Percentiles rank a stretch among this genome's conserved stretches.
Evolutionary conservation across 345 rosid genomes (phyloP).

Genomic region (Adansonia digitata): DNA sequence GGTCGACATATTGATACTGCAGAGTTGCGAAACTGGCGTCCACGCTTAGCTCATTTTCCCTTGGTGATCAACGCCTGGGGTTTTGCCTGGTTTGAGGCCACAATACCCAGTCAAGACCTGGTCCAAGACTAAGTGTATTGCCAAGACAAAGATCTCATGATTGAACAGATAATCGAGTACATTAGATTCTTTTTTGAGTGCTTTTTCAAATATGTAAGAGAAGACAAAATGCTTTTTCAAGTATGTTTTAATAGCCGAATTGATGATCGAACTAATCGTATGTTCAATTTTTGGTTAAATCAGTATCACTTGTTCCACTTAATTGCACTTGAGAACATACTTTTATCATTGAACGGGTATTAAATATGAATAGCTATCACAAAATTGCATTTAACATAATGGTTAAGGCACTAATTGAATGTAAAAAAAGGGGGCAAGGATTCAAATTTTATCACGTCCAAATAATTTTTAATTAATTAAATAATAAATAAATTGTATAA

Average conservation of each 20-base stretch:
- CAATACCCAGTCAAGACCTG: neutral
- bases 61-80: neutral
- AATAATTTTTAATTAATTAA: too few species aligned
- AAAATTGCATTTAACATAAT: too few species aligned
- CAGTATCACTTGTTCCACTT: neutral
- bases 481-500: too few species aligned
- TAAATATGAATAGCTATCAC: too few species aligned
- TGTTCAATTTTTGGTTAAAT: neutral
- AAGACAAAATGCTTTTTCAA: neutral
- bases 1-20: neutral
- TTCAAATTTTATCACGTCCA: too few species aligned
- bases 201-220: neutral
- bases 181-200: neutral
- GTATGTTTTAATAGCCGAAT: neutral
- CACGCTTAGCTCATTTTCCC: neutral
- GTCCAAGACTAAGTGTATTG: too few species aligned
- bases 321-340: too few species aligned
- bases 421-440: too few species aligned
- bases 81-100: neutral
- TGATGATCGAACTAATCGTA: neutral
- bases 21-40: too few species aligned
- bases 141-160: neutral
- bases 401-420: too few species aligned
- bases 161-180: neutral
- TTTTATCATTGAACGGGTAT: too few species aligned